Evolutionary conservation across 192 early-diverging fungal species (phyloP), one percentile per base, ranked within the genome.

Genomic region (Obelidium mucronatum): DNA sequence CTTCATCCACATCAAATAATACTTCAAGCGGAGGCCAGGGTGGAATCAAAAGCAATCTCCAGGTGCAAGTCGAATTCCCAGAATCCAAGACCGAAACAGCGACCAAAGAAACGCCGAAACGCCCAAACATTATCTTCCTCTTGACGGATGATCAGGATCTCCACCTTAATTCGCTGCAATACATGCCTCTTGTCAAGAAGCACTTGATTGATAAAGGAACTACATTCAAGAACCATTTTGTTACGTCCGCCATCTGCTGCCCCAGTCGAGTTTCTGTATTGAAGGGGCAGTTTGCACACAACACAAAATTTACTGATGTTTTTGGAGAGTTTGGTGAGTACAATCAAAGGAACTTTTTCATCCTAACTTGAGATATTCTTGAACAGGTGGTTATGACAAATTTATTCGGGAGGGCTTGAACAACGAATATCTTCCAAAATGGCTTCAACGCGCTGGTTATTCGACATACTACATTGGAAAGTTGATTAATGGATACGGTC

Each of bases 81-180:
- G 56, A 59, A 19, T 59, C 63, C 13, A 22, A 24, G 15, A 40
- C 39, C 15, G 31, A 65, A 65, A 39, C 36, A 17, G 63, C 33
- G 52, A 8, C 13, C 6, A 52, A 26, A 24, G 67, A 44, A 6
- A 58, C 26, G 22, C 54, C 70, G 58, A 59, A 35, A 30, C 22
- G 37, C 17, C 91, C 91, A 15, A 92, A 92, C 75, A 89, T 92
- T 64, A 40, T 92, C 1, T 83, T 92, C 65, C 81, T 92, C 65
- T 78, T 92, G 36, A 88, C 88, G 0, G 91, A 92, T 72, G 91
- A 92, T 65, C 91, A 92, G 51, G 91, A 91, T 78, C 70, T 74
- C 3, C 62, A 62, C 0, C 77, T 87, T 78, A 78, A 87, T 55
- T 90, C 89, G 8, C 67, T 91, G 3, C 77, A 89, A 8, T 87